A percentile compares a stretch with the other conserved stretches of the same genome.
These are phyloP conservation scores for Bromus sterilis DNA, from an alignment of 176 grass and related monocot species.

Conservation along the genomic window DNA sequence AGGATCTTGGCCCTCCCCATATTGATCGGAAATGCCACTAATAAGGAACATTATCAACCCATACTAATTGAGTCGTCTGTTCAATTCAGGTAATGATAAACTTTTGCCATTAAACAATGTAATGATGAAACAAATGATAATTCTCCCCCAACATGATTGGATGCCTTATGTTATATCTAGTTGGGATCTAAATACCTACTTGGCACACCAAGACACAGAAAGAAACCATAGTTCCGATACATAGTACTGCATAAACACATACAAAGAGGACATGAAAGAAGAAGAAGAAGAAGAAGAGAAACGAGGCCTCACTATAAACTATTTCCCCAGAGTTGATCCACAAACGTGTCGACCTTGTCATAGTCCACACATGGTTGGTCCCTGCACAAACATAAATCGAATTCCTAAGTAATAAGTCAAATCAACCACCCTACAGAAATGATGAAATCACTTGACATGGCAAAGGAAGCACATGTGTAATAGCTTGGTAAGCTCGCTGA, in stretches of 20 bases:
- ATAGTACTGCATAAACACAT: background rate
- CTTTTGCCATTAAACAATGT: background rate
- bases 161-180: too few relatives aligned
- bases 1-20: background rate
- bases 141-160: background rate
- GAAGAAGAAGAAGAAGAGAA: background rate
- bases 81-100: too few relatives aligned
- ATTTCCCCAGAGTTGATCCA: slow-evolving; percentile 66
- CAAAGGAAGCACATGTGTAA: slow-evolving; percentile 20
- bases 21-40: too few relatives aligned
- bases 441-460: too few relatives aligned
- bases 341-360: slow-evolving; percentile 39
- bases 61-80: background rate
- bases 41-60: too few relatives aligned
- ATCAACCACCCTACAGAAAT: too few relatives aligned
- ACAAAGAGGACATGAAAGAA: background rate
- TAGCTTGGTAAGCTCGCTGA: slow-evolving; percentile 9
- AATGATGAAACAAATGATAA: background rate
- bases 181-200: background rate
- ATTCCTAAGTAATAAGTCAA: slow-evolving; percentile 1
- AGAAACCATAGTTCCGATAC: too few relatives aligned
- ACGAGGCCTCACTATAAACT: slow-evolving; percentile 43
- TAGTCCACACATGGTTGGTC: slow-evolving; percentile 46
- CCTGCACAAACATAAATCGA: slow-evolving; percentile 25
- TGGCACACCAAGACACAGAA: too few relatives aligned